Conservation (phyloP, 23 red algal genomes). For the Cyanidiococcus yangmingshanensis region DNA sequence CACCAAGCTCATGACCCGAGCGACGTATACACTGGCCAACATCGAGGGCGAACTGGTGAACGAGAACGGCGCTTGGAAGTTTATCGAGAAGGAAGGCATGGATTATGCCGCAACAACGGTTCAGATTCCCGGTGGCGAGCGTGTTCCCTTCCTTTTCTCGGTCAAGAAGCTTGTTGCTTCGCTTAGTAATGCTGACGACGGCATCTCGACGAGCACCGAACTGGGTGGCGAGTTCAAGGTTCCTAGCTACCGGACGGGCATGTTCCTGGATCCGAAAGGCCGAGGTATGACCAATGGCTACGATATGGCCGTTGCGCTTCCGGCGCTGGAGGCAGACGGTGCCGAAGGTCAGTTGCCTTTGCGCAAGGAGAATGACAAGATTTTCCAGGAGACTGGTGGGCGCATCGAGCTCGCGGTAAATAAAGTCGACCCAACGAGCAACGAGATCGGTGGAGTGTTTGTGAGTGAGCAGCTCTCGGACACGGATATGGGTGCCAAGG, state of each 20-base stretch:
- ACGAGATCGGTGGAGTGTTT: slow-evolving; percentile 90
- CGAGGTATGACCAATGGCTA: slow-evolving; percentile 86
- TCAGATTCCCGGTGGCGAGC: slow-evolving; percentile 93
- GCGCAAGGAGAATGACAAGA: slow-evolving; percentile 92
- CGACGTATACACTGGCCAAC: slow-evolving; percentile 79
- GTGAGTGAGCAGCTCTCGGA: slow-evolving; percentile 96
- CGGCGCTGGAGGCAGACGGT: slow-evolving; percentile 86
- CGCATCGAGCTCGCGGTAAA: slow-evolving; percentile 96
- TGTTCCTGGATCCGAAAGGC: slow-evolving; percentile 99
- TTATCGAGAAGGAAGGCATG: slow-evolving; percentile 94
- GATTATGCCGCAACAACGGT: slow-evolving; percentile 96
- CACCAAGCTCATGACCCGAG: slow-evolving; percentile 95
- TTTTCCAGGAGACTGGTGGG: slow-evolving; percentile 84
- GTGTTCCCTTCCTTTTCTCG: slow-evolving; percentile 95
- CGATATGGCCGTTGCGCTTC: slow-evolving; percentile 95
- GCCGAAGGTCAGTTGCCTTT: slow-evolving; percentile 88
- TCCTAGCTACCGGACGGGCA: slow-evolving; percentile 83
- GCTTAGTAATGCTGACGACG: slow-evolving; percentile 47
- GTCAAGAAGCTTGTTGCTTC: slow-evolving; percentile 87
- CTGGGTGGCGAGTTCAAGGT: slow-evolving; percentile 95
- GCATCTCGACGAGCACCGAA: slow-evolving; percentile 74
- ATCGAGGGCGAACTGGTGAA: slow-evolving; percentile 69
- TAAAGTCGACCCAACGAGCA: slow-evolving; percentile 72
- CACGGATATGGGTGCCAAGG: slow-evolving; percentile 99
- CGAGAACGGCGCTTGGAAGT: slow-evolving; percentile 35